Percentiles rank a stretch among this genome's conserved stretches.
Conservation (phyloP, 192 early-diverging fungal species). For the Linnemannia schmuckeri region DNA sequence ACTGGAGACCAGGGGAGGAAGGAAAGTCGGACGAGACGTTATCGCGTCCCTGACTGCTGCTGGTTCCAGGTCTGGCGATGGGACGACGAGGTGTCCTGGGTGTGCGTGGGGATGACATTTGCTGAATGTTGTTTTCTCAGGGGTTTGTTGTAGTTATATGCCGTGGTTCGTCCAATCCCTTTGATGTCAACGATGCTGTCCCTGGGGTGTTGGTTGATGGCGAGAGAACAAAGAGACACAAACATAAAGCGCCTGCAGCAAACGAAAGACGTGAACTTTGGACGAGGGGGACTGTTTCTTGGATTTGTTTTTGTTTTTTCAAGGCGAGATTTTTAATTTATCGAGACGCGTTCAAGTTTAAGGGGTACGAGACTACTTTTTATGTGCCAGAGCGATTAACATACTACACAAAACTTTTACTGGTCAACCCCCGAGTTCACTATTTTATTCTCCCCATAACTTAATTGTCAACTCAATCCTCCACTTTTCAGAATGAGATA, state of each 20-base stretch:
- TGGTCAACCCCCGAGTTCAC: neutral
- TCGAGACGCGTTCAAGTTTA: neutral
- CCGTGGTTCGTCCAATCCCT: neutral
- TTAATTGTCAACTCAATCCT: neutral
- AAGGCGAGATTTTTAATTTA: neutral
- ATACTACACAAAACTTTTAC: neutral
- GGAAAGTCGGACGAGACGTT: constrained; percentile 42
- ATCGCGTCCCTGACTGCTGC: constrained; percentile 14
- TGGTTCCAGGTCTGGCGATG: constrained; percentile 10
- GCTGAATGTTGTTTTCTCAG: neutral
- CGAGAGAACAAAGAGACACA: constrained; percentile 3
- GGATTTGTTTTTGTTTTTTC: constrained; percentile 6
- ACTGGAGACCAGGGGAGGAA: constrained; percentile 51
- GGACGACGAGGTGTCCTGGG: constrained; percentile 31
- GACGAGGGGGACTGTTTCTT: neutral
- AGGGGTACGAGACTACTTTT: neutral
- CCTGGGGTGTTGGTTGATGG: neutral
- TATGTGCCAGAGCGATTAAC: neutral
- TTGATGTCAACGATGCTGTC: neutral
- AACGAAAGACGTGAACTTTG: neutral
- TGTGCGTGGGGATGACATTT: constrained; percentile 12
- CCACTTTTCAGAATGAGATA: neutral
- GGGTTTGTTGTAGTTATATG: neutral
- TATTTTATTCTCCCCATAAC: neutral
- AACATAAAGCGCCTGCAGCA: neutral